These are phyloP conservation scores for Zea luxurians DNA, from an alignment of 176 grass and related monocot species.

Conservation along the genomic window DNA sequence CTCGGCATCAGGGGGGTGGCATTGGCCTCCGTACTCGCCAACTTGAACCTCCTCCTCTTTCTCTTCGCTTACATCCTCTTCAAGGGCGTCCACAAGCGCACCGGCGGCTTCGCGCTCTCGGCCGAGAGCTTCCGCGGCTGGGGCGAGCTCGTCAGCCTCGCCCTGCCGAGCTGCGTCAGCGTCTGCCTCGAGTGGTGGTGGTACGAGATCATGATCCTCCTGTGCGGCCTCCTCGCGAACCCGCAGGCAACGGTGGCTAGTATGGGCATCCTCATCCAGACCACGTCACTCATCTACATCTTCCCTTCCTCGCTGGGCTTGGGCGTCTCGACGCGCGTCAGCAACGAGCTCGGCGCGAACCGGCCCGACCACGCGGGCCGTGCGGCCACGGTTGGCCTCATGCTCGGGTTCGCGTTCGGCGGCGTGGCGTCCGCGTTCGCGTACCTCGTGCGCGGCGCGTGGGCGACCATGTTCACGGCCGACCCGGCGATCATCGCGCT, in stretches of 20 bases:
- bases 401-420: slow-evolving; percentile 67
- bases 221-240: slow-evolving; percentile 79
- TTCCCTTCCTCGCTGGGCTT: slow-evolving; percentile 91
- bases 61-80: slow-evolving; percentile 59
- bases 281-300: slow-evolving; percentile 92
- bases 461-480: slow-evolving; percentile 74
- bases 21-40: slow-evolving; percentile 60
- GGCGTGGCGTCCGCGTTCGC: slow-evolving; percentile 59
- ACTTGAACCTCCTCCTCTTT: slow-evolving; percentile 76
- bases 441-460: slow-evolving; percentile 49
- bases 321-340: slow-evolving; percentile 85
- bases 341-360: slow-evolving; percentile 91
- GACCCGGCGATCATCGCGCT: slow-evolving; percentile 68
- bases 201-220: slow-evolving; percentile 98
- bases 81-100: slow-evolving; percentile 53
- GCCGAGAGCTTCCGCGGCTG: slow-evolving; percentile 64
- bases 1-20: slow-evolving; percentile 71
- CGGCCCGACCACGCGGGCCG: slow-evolving; percentile 48
- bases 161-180: slow-evolving; percentile 78
- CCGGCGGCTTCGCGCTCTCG: slow-evolving; percentile 57
- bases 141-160: slow-evolving; percentile 63
- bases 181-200: slow-evolving; percentile 99
- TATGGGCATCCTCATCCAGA: slow-evolving; percentile 96
- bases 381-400: slow-evolving; percentile 57
- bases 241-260: slow-evolving; percentile 79